phyloP scores from a whole-genome alignment of 1,139 yeast species.

The Diutina siamensis region DNA sequence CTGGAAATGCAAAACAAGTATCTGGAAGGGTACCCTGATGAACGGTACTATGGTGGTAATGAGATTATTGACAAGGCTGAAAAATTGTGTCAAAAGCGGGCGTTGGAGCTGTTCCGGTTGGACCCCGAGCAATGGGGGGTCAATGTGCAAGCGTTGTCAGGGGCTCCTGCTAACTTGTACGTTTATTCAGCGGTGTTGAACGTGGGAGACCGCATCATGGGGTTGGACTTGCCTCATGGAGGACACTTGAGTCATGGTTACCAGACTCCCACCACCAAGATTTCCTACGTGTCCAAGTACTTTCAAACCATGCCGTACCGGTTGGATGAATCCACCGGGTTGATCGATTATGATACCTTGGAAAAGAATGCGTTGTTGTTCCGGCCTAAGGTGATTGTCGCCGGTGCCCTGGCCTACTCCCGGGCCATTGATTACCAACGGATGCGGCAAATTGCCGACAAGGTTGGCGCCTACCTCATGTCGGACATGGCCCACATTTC shows the following conservation, averaged over 20 bases:
- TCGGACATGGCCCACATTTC: constrained; percentile 99
- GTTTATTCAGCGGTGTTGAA: constrained; percentile 91
- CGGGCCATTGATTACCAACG: constrained; percentile 89
- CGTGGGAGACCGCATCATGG: constrained; percentile 95
- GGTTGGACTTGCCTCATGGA: constrained; percentile 94
- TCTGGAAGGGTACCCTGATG: constrained; percentile 84
- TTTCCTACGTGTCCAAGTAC: constrained; percentile 90
- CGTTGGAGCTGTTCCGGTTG: constrained; percentile 73
- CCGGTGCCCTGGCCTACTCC: constrained; percentile 97
- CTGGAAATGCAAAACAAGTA: constrained; percentile 92
- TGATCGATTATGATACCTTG: constrained; percentile 89
- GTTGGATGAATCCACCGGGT: constrained; percentile 80
- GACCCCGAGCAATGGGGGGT: constrained; percentile 92
- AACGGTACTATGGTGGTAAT: constrained; percentile 83
- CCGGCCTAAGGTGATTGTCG: constrained; percentile 93
- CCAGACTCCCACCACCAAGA: constrained; percentile 91
- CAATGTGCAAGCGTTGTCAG: constrained; percentile 90
- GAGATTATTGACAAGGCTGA: constrained; percentile 94
- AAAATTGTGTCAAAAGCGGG: constrained; percentile 83
- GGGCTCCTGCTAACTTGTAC: constrained; percentile 95
- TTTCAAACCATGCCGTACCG: constrained; percentile 98
- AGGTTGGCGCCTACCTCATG: constrained; percentile 89
- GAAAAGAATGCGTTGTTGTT: constrained; percentile 81
- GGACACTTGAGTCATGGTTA: constrained; percentile 98
- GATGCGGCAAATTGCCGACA: constrained; percentile 94